Conservation (phyloP, 345 rosid species). For the Erysimum cheiranthoides region DNA sequence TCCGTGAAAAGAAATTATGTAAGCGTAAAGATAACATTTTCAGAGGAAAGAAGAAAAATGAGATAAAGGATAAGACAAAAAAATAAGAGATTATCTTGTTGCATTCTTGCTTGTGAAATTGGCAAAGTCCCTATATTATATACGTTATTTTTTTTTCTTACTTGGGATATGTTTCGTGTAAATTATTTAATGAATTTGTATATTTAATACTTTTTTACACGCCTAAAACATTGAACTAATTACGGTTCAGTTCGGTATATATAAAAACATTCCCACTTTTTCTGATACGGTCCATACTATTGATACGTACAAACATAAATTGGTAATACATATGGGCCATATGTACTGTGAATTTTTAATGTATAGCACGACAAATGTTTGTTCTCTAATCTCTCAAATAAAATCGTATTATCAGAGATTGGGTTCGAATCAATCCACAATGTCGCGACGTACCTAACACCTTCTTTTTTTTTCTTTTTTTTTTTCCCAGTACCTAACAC, state of each 20-base stretch:
- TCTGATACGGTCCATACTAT: slow-evolving; percentile 16
- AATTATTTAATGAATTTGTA: not conserved
- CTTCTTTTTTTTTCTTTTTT: too few species aligned
- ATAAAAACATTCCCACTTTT: not conserved
- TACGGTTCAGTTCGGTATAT: slow-evolving; percentile 35
- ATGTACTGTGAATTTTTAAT: not conserved
- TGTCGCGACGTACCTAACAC: too few species aligned
- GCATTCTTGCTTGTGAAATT: slow-evolving; percentile 25
- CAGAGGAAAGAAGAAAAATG: slow-evolving; percentile 21
- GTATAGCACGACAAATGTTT: slow-evolving; percentile 1
- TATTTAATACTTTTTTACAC: not conserved
- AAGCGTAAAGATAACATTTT: slow-evolving; percentile 34
- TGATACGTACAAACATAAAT: slow-evolving; percentile 17
- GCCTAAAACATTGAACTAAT: slow-evolving; percentile 15
- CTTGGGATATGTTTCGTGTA: not conserved
- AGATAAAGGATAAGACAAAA: slow-evolving; percentile 1
- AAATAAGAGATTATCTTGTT: slow-evolving; percentile 1
- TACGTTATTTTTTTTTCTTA: not conserved
- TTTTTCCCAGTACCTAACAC: too few species aligned
- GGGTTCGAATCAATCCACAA: not conserved
- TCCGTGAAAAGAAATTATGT: not conserved
- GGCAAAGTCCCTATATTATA: slow-evolving; percentile 4
- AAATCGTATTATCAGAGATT: not conserved
- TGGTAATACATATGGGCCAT: slow-evolving; percentile 13
- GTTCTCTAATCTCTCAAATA: not conserved